phyloP scores from a whole-genome alignment of 108 stramenopile genomes.

The Mayamaea pseudoterrestris region DNA sequence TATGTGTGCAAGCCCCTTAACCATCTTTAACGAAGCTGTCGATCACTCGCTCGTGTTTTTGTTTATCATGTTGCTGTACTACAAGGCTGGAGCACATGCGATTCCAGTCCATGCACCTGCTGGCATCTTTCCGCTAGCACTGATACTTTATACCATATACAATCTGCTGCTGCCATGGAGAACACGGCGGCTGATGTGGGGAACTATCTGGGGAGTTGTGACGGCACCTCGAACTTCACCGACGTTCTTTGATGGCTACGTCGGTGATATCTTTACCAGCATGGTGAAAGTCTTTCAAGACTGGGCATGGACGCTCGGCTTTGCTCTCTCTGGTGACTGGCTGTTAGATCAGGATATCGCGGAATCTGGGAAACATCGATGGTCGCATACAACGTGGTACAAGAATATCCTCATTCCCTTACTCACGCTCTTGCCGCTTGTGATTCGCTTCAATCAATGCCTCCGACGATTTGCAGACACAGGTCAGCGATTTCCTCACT shows the following conservation, averaged over 20 bases:
- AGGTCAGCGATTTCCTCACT: constrained; percentile 62
- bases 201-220: constrained; percentile 51
- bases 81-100: constrained; percentile 59
- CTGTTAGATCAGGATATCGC: constrained; percentile 26
- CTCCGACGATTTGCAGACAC: constrained; percentile 76
- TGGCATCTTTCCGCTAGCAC: constrained; percentile 62
- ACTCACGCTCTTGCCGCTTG: constrained; percentile 67
- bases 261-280: constrained; percentile 80
- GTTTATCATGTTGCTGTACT: constrained; percentile 51
- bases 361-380: constrained; percentile 15
- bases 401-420: constrained; percentile 70
- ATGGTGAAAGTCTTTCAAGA: constrained; percentile 92
- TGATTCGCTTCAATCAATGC: constrained; percentile 89
- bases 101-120: constrained; percentile 68
- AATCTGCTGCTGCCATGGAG: constrained; percentile 67
- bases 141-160: constrained; percentile 57
- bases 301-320: constrained; percentile 75
- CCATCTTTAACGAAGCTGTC: constrained; percentile 74
- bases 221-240: constrained; percentile 63
- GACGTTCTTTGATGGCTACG: constrained; percentile 75
- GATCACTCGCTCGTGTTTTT: constrained; percentile 75
- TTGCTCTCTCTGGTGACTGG: constrained; percentile 77
- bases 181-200: constrained; percentile 71
- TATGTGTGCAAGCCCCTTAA: constrained; percentile 52
- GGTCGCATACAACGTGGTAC: constrained; percentile 48